These are phyloP conservation scores for Aureobasidium sp. DNA, from an alignment of 2,329 filamentous ascomycete species.

Conservation along the genomic window DNA sequence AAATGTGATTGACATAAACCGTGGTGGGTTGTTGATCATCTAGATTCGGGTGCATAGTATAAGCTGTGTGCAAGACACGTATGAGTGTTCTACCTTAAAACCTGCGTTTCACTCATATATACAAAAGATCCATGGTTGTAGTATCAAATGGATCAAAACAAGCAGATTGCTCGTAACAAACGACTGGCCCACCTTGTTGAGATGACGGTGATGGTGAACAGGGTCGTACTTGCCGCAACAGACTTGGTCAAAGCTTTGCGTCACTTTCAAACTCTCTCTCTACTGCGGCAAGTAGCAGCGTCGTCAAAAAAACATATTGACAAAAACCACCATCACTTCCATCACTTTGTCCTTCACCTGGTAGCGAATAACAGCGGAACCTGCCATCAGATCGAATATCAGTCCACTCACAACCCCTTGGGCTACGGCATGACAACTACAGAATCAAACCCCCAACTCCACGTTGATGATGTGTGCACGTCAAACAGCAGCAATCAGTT, in stretches of 20 bases:
- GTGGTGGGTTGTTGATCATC: too few species aligned
- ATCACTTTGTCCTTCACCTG: neutral
- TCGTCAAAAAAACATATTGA: neutral
- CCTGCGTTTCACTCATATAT: too few species aligned
- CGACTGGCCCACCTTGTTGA: too few species aligned
- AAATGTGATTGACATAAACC: too few species aligned
- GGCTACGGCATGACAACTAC: neutral
- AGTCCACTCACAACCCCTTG: neutral
- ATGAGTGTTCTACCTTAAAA: too few species aligned
- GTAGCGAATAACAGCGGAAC: neutral
- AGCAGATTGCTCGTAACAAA: too few species aligned
- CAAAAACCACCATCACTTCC: neutral
- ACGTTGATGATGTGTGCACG: conserved; percentile 33
- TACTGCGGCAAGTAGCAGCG: neutral
- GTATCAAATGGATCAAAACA: too few species aligned
- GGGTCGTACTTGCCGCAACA: neutral
- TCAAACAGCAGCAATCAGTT: conserved; percentile 28
- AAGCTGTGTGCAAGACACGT: too few species aligned
- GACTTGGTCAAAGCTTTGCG: neutral
- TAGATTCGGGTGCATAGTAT: too few species aligned
- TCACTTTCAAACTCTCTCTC: neutral
- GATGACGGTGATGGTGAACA: neutral
- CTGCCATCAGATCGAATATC: neutral
- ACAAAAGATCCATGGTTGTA: too few species aligned
- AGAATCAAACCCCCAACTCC: neutral